Conservation (phyloP, 345 rosid species). For the Citrus reticulata region DNA sequence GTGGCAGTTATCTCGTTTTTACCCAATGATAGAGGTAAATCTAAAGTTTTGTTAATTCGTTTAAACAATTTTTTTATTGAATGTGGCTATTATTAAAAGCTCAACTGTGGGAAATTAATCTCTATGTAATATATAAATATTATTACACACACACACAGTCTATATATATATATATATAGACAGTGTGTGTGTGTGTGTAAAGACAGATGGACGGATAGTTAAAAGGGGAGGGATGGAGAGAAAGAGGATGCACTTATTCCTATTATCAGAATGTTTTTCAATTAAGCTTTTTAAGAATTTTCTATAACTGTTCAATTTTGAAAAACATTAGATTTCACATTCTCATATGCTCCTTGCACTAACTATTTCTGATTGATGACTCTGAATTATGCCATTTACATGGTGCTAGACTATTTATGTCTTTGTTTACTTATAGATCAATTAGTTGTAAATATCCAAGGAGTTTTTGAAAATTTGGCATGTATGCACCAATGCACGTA, state of each 20-base stretch:
- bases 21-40: constrained; percentile 89
- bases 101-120: neutral
- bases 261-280: neutral
- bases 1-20: constrained; percentile 90
- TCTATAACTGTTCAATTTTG: neutral
- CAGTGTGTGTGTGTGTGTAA: no score
- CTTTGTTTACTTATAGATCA: neutral
- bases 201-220: neutral
- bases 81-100: neutral
- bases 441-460: neutral
- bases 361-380: neutral
- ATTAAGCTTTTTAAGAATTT: neutral
- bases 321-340: neutral
- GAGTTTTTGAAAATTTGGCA: neutral
- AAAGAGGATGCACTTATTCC: neutral
- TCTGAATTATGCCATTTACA: neutral
- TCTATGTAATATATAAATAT: no score
- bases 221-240: neutral
- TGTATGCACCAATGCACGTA: neutral
- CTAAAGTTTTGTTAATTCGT: neutral
- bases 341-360: neutral
- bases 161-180: no score
- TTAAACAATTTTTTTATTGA: neutral
- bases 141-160: no score
- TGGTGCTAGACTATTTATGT: neutral